Evolutionary conservation across 1,284 basidiomycete genomes (phyloP).

Genomic region (Hypsizygus ulmarius): DNA sequence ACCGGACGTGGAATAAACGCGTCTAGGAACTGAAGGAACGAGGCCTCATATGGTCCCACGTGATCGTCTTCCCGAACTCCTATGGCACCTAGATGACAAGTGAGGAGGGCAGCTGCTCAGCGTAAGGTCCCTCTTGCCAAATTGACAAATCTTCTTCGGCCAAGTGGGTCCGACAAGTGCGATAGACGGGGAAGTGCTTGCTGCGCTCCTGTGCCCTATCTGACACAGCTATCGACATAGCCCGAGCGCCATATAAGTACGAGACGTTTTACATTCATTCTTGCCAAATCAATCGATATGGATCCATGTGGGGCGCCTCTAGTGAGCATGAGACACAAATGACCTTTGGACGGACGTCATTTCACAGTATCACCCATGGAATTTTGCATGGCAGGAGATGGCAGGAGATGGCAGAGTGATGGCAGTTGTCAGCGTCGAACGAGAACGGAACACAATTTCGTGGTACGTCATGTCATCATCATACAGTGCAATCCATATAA

Average conservation of each 20-base stretch:
- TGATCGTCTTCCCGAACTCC: too few relatives aligned
- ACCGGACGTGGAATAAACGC: too few relatives aligned
- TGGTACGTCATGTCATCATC: constrained; percentile 14
- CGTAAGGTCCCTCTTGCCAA: constrained; percentile 5
- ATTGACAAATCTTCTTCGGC: constrained; percentile 6
- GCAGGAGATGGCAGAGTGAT: constrained; percentile 14
- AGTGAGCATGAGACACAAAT: constrained; percentile 1
- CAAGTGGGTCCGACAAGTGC: neutral
- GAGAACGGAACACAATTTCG: constrained; percentile 5
- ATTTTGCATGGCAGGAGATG: constrained; percentile 13
- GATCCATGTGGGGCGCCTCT: constrained; percentile 3
- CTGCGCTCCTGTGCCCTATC: neutral
- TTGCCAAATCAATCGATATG: constrained; percentile 9
- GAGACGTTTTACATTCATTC: neutral
- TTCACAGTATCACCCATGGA: constrained; percentile 12
- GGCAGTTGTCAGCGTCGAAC: too few relatives aligned
- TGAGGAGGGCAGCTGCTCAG: too few relatives aligned
- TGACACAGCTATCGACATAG: neutral
- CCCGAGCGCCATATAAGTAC: constrained; percentile 2
- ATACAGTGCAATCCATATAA: constrained; percentile 3
- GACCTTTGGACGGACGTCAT: constrained; percentile 7
- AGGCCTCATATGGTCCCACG: too few relatives aligned
- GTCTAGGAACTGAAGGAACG: too few relatives aligned
- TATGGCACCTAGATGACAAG: too few relatives aligned
- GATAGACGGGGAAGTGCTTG: neutral